Evolutionary conservation across 1,139 yeast genomes (phyloP), one percentile per base, ranked within the genome.

Genomic region (Suzukiozyma palmioleophila): DNA sequence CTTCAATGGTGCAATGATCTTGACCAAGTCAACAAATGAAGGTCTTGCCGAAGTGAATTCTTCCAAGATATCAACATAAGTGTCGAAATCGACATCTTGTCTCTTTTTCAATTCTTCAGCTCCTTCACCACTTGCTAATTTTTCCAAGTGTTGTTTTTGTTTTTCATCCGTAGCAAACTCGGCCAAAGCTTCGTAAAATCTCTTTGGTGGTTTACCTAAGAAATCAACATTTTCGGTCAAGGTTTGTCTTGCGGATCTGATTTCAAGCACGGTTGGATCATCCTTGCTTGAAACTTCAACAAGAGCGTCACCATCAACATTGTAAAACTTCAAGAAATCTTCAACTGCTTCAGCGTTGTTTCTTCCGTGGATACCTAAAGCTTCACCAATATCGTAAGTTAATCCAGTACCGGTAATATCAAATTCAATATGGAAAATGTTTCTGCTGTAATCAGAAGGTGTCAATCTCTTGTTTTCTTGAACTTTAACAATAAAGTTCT

Each of bases 351-450:
- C 75, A 28, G 73, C 60, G 49, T 79, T 76, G 68, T 92, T 92
- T 57, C 94, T 83, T 35, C 95, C 97, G 56, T 92, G 97, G 44
- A 92, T 79, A 56, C 97, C 98, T 46, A 92, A 77, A 8, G 97
- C 96, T 69, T 92, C 98, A 60, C 98, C 98, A 57, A 92, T 86
- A 47, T 82, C 94, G 59, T 92, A 92, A 39, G 79, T 87, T 59
- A 92, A 74, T 24, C 95, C 97, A 32, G 97, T 89, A 39, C 95
- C 95, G 37, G 90, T 66, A 53, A 82, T 77, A 60, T 92, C 98
- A 52, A 92, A 87, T 66, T 92, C 97, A 53, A 92, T 84, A 60
- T 92, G 96, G 89, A 92, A 92, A 57, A 92, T 90, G 64, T 92
- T 86, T 69, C 98, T 86, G 45, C 87, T 87, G 62, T 92, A 92